A percentile compares a stretch with the other conserved stretches of the same genome.
phyloP scores from a whole-genome alignment of 805 yeast species.

The Pichia occidentalis region DNA sequence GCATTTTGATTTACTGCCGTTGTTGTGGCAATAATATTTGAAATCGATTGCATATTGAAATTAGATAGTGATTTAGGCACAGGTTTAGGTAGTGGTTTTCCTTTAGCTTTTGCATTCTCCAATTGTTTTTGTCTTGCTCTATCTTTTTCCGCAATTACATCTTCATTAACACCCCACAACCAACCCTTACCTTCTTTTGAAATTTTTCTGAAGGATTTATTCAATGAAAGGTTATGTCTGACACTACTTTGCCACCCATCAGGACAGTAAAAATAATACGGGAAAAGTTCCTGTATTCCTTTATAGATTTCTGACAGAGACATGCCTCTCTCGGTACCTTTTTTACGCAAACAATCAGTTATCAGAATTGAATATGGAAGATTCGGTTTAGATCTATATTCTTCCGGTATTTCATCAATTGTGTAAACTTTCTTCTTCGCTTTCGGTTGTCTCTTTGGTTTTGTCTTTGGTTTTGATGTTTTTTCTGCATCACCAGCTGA shows the following conservation, averaged over 20 bases:
- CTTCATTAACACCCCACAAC: slow-evolving; percentile 90
- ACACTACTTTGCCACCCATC: slow-evolving; percentile 98
- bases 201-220: slow-evolving; percentile 76
- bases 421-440: slow-evolving; percentile 60
- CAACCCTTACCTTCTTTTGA: slow-evolving; percentile 90
- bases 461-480: slow-evolving; percentile 13
- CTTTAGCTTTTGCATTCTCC: slow-evolving; percentile 41
- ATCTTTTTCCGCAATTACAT: slow-evolving; percentile 76
- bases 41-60: neutral
- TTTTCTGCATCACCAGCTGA: neutral
- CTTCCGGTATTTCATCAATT: slow-evolving; percentile 82
- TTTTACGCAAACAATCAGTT: slow-evolving; percentile 66
- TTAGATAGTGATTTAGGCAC: slow-evolving; percentile 1
- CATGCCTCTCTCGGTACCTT: slow-evolving; percentile 65
- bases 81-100: slow-evolving; percentile 11
- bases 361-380: slow-evolving; percentile 76
- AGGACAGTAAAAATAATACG: slow-evolving; percentile 87
- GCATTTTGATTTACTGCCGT: neutral
- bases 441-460: slow-evolving; percentile 42
- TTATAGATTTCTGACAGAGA: slow-evolving; percentile 79
- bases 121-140: slow-evolving; percentile 56
- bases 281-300: slow-evolving; percentile 80
- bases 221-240: slow-evolving; percentile 79
- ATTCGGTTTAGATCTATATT: slow-evolving; percentile 78
- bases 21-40: neutral